These are phyloP conservation scores for Porphyrellus cyaneotinctus DNA, from an alignment of 768 basidiomycete genomes.

Conservation along the genomic window DNA sequence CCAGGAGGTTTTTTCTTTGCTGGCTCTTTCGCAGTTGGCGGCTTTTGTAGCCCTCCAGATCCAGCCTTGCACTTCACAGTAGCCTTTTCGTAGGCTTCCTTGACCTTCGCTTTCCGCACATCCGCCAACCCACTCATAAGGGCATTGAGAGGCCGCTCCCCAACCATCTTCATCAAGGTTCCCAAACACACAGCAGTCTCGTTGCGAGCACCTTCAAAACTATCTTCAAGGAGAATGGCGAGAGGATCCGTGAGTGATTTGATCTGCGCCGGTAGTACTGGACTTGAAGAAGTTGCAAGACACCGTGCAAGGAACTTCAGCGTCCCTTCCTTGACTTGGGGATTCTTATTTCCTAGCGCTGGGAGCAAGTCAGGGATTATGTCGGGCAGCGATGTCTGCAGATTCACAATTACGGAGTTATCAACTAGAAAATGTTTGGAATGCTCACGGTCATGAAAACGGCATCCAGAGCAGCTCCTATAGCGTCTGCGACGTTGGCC, in stretches of 20 bases:
- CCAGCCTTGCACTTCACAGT: conserved; percentile 85
- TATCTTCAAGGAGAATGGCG: conserved; percentile 76
- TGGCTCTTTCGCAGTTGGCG: conserved; percentile 30
- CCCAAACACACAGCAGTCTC: conserved; percentile 89
- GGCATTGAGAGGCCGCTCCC: conserved; percentile 86
- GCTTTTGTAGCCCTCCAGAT: conserved; percentile 45
- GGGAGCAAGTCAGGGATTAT: conserved; percentile 78
- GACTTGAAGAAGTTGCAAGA: conserved; percentile 62
- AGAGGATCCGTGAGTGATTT: conserved; percentile 79
- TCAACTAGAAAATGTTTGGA: conserved; percentile 2
- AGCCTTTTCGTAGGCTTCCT: conserved; percentile 88
- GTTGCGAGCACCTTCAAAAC: conserved; percentile 82
- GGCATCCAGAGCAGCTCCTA: conserved; percentile 85
- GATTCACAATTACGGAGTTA: conserved; percentile 1
- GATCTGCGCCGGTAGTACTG: conserved; percentile 71
- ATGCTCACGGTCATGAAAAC: conserved; percentile 73
- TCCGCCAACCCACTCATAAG: conserved; percentile 83
- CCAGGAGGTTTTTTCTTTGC: conserved; percentile 35
- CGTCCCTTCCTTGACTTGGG: conserved; percentile 92
- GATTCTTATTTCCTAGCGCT: conserved; percentile 85
- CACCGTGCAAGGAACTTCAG: conserved; percentile 82
- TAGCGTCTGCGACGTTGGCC: conserved; percentile 80
- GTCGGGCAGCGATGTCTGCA: conserved; percentile 73
- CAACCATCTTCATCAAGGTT: conserved; percentile 93
- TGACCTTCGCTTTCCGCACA: conserved; percentile 86